phyloP scores from a whole-genome alignment of 1,139 yeast species.

The Taphrina sp. region DNA sequence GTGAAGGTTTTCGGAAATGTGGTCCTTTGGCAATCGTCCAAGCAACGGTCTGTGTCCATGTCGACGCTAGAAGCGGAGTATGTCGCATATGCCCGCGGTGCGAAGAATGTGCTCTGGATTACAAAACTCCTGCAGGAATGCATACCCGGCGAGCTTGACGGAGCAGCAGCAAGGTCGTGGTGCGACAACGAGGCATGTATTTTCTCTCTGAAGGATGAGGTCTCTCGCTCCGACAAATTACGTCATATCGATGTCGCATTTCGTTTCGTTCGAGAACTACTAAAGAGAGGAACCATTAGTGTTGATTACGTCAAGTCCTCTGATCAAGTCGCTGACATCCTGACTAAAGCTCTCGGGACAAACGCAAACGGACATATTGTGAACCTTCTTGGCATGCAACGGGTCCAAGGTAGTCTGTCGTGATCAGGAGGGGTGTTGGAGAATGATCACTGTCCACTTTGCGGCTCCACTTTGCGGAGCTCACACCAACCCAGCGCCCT shows the following conservation, averaged over 20 bases:
- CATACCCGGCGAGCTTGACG: not conserved
- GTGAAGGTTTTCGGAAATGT: not conserved
- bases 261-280: not conserved
- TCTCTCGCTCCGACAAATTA: not conserved
- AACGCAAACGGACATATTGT: not conserved
- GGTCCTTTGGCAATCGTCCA: not conserved
- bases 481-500: too few species aligned
- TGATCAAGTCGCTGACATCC: not conserved
- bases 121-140: not conserved
- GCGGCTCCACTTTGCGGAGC: too few species aligned
- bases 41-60: not conserved
- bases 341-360: not conserved
- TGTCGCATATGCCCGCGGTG: slow-evolving; percentile 1
- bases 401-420: too few species aligned
- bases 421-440: slow-evolving; percentile 1
- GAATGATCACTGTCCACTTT: not conserved
- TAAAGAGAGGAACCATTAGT: not conserved
- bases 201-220: not conserved
- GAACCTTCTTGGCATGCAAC: too few species aligned
- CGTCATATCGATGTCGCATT: not conserved
- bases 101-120: too few species aligned
- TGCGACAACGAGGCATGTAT: not conserved
- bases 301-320: not conserved
- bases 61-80: slow-evolving; percentile 5
- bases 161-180: not conserved